phyloP scores from a whole-genome alignment of 1,284 basidiomycete genomes.

The Ceratobasidium papillatum region DNA sequence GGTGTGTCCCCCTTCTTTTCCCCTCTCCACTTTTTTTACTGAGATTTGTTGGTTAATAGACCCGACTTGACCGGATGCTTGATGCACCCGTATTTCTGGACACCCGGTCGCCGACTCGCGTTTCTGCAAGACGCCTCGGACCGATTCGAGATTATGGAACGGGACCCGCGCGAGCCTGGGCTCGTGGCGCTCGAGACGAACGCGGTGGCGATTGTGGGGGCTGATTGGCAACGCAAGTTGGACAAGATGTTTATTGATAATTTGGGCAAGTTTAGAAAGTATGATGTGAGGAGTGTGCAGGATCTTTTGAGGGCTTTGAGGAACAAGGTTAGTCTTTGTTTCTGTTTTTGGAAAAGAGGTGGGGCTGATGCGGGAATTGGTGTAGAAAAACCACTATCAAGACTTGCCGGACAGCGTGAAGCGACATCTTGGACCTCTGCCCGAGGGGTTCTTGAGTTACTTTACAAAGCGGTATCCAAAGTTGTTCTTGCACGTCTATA shows the following conservation, averaged over 20 bases:
- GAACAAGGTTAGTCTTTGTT: conserved; percentile 78
- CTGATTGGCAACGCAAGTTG: conserved; percentile 87
- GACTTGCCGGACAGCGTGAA: conserved; percentile 91
- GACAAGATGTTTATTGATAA: conserved; percentile 94
- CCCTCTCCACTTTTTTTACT: background rate
- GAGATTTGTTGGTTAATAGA: conserved; percentile 55
- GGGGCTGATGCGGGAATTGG: background rate
- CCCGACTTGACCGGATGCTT: conserved; percentile 88
- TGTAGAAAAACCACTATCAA: conserved; percentile 97
- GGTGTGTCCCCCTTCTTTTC: conserved; percentile 59
- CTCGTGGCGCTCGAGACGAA: conserved; percentile 79
- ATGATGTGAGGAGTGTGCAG: conserved; percentile 89
- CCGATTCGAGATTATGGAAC: conserved; percentile 96
- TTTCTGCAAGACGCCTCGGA: conserved; percentile 98
- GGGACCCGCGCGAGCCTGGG: conserved; percentile 83
- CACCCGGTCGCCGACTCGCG: conserved; percentile 80
- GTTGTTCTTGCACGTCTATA: conserved; percentile 92
- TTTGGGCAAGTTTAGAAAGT: conserved; percentile 95
- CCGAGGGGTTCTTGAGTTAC: conserved; percentile 90
- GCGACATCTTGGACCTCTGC: conserved; percentile 86
- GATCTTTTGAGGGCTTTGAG: conserved; percentile 91
- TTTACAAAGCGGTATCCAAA: conserved; percentile 92
- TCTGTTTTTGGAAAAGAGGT: background rate
- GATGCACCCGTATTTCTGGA: conserved; percentile 97
- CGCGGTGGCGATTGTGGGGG: conserved; percentile 74